Evolutionary conservation across 169 alveolate genomes (phyloP).

Genomic region (Babesia sp.): DNA sequence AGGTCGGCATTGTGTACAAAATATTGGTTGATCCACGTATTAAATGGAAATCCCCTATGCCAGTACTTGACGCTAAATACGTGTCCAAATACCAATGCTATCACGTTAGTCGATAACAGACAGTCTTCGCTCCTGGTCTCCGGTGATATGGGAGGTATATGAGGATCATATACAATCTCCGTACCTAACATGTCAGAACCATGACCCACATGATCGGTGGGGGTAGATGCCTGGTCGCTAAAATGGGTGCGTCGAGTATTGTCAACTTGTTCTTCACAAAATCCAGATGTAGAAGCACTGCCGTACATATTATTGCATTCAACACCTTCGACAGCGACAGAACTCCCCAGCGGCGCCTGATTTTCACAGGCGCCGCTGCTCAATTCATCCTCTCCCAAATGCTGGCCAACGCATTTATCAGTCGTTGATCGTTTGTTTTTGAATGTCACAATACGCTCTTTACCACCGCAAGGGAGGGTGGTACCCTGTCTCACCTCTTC

Average conservation of each 20-base stretch:
- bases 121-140: conserved; percentile 27
- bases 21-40: conserved; percentile 49
- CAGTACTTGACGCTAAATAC: conserved; percentile 23
- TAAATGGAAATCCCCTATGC: conserved; percentile 48
- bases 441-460: conserved; percentile 9
- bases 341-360: too few relatives aligned
- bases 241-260: too few relatives aligned
- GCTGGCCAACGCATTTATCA: neutral
- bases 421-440: neutral
- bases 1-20: conserved; percentile 22
- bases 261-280: neutral
- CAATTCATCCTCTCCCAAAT: neutral
- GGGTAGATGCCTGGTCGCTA: neutral
- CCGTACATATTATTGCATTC: neutral
- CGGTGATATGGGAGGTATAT: neutral
- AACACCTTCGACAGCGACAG: too few relatives aligned
- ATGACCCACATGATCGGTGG: neutral
- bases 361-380: neutral
- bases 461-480: neutral
- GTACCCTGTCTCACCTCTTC: neutral
- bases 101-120: conserved; percentile 29
- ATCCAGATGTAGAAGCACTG: neutral
- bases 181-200: too few relatives aligned
- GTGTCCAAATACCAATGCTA: conserved; percentile 19
- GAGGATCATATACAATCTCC: neutral